Conservation (phyloP, 2,329 filamentous ascomycete species). For the Aspergillus jensenii region DNA sequence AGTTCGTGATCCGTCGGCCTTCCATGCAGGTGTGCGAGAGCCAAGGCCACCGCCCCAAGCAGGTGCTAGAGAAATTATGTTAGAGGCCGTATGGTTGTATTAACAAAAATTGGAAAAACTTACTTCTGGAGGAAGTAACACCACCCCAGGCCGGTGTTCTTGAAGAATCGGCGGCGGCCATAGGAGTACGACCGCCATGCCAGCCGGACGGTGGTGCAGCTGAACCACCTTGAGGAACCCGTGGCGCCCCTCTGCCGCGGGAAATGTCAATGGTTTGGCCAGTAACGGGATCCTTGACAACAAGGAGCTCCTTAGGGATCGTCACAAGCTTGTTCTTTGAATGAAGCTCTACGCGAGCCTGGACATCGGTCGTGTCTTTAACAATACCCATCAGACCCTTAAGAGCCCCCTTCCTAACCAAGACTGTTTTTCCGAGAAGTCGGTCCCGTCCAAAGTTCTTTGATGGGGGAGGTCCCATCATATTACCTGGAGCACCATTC, state of each 20-base stretch:
- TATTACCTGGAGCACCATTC: slow-evolving; percentile 53
- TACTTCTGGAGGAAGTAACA: slow-evolving; percentile 59
- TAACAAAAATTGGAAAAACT: slow-evolving; percentile 37
- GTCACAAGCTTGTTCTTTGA: slow-evolving; percentile 91
- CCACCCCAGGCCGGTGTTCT: slow-evolving; percentile 75
- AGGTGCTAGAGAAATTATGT: slow-evolving; percentile 32
- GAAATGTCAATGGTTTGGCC: slow-evolving; percentile 76
- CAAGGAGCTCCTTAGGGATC: slow-evolving; percentile 76
- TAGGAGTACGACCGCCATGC: slow-evolving; percentile 69
- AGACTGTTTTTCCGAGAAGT: slow-evolving; percentile 87
- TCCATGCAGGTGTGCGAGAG: slow-evolving; percentile 53
- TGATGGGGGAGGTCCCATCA: slow-evolving; percentile 61
- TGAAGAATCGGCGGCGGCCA: slow-evolving; percentile 59
- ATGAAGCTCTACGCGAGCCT: slow-evolving; percentile 88
- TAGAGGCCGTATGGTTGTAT: slow-evolving; percentile 14
- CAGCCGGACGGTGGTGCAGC: slow-evolving; percentile 54
- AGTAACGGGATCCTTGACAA: slow-evolving; percentile 76
- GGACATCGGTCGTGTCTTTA: slow-evolving; percentile 84
- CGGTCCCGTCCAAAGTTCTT: slow-evolving; percentile 74
- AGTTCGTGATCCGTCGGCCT: slow-evolving; percentile 57
- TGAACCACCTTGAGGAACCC: slow-evolving; percentile 50
- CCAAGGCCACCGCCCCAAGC: slow-evolving; percentile 43
- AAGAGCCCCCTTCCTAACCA: slow-evolving; percentile 80
- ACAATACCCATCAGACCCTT: slow-evolving; percentile 94
- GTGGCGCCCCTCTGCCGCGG: slow-evolving; percentile 43